These are phyloP conservation scores for Penicillium rolfsii DNA, from an alignment of 2,329 filamentous ascomycete genomes.

Conservation along the genomic window DNA sequence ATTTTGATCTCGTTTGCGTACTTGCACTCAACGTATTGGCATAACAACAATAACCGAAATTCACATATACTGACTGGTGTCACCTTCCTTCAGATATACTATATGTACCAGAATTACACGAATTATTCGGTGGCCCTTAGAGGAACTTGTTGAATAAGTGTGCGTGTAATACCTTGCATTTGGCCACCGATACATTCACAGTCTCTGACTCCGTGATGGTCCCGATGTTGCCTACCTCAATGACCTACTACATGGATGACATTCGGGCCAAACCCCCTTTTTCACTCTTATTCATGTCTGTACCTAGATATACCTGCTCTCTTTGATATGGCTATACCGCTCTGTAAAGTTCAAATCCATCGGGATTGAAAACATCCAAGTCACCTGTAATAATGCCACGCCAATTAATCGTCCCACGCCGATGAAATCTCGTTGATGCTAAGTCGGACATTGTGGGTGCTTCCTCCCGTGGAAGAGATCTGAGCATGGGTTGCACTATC, in stretches of 20 bases:
- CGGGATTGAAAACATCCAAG: neutral
- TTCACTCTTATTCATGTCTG: neutral
- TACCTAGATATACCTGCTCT: neutral
- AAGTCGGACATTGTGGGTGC: neutral
- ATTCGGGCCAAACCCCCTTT: neutral
- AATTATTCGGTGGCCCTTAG: neutral
- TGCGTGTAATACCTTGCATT: neutral
- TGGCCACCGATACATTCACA: neutral
- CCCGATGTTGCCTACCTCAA: neutral
- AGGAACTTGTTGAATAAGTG: neutral
- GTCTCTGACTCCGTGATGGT: neutral
- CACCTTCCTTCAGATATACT: no score
- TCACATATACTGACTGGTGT: no score
- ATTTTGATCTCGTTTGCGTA: no score
- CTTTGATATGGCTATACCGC: neutral
- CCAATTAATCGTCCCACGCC: neutral
- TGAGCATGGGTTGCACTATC: constrained; percentile 21
- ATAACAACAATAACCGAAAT: no score
- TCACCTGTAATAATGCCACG: neutral
- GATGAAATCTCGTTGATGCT: neutral
- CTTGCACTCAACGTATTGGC: no score
- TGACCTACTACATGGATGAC: neutral
- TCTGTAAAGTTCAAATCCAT: neutral
- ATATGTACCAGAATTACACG: neutral
- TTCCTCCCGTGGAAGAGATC: constrained; percentile 24